Evolutionary conservation across 169 alveolate genomes (phyloP).

Genomic region (Plasmodium vivax): DNA sequence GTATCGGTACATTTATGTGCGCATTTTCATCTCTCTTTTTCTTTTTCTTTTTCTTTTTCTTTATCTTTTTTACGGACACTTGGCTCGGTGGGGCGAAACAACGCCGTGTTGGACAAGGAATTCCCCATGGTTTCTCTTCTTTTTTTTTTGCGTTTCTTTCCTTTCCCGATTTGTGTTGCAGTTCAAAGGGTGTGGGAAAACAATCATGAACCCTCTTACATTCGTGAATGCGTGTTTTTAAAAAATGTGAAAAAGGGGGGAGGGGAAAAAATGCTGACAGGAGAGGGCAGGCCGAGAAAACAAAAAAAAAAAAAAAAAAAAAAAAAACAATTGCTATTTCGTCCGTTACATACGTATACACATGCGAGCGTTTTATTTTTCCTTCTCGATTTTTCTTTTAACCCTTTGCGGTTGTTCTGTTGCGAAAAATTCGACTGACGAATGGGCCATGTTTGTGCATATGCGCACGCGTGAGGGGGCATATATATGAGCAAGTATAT

Average conservation of each 20-base stretch:
- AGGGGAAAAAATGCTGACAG: background rate
- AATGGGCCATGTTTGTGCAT: background rate
- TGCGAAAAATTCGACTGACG: background rate
- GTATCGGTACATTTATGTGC: background rate
- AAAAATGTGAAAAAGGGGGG: background rate
- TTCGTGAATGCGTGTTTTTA: background rate
- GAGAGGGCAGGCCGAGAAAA: background rate
- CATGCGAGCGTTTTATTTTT: background rate
- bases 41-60: background rate
- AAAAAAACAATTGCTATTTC: background rate
- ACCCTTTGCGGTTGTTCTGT: background rate
- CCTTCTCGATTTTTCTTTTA: background rate
- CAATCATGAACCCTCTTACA: background rate
- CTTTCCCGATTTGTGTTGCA: background rate
- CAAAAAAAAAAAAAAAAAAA: background rate
- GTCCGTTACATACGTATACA: background rate
- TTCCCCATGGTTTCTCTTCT: slow-evolving; percentile 22
- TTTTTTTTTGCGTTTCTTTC: background rate
- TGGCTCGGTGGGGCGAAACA: slow-evolving; percentile 71
- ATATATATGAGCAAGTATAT: background rate
- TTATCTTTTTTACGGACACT: slow-evolving; percentile 30
- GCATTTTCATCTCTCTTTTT: background rate
- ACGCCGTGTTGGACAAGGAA: slow-evolving; percentile 48
- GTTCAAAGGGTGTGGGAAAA: background rate
- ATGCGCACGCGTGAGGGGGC: background rate